Base-by-base conservation (phyloP, 148 eudicot species). In the Drosera capensis region DNA sequence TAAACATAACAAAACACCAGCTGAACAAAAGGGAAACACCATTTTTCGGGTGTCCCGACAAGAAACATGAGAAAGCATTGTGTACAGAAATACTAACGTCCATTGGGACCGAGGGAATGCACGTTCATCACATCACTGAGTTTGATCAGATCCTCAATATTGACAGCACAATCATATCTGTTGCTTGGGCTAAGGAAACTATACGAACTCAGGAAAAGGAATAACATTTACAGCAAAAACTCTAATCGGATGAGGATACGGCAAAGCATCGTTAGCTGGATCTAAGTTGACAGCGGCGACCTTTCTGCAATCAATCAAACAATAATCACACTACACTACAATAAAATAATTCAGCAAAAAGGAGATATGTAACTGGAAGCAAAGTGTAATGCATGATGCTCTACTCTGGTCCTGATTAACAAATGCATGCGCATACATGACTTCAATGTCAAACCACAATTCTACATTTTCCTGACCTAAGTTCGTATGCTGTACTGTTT, bases 91-190 rank as follows among this genome's bases (percentile, higher is more conserved):
- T 8, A 8, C 77, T 62, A 25, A 88, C 97, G 94, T 77, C 97
- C 97, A 71, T 88, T 84, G 30, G 97, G 97, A 45, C 97, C 97
- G 56, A 88, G 97, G 13, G 92, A 73, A 56, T 88, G 97, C 71
- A 80, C 84, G 57, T 43, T 68, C 97, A 88, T 88, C 41, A 83
- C 94, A 75, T 88, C 92, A 51, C 67, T 68, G 19, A 88, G 94
- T 63, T 84, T 88, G 46, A 88, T 67, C 52, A 88, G 66, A 45
- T 88, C 94, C 71, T 88, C 94, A 51, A 88, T 77, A 58, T 88
- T 88, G 20, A 88, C 60, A 23, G 87, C 78, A 64, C 97, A 83
- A 5, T 80, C 97, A 63, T 87, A 82, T 29, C 96, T 87, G 46
- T 12, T 17, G 17, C 49, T 25, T 15, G 20, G 3, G 42, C 57